Conservation (phyloP, 352 stramenopile genomes). For the Phytophthora fragariae region DNA sequence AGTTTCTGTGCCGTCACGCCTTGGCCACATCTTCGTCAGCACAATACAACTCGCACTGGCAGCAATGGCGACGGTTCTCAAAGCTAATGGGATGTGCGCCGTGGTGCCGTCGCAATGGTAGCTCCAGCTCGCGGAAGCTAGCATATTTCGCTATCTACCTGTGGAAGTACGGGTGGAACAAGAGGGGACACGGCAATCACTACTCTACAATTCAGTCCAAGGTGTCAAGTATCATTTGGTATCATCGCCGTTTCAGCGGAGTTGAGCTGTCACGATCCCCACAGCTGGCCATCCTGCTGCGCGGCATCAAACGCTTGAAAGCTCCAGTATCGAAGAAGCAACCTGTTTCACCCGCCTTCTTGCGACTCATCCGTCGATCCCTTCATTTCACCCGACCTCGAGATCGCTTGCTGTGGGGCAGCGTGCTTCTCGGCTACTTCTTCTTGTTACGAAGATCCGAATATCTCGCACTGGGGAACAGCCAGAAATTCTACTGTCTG, state of each 20-base stretch:
- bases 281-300: slow-evolving; percentile 9
- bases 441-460: slow-evolving; percentile 32
- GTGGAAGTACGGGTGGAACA: slow-evolving; percentile 28
- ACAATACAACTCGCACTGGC: slow-evolving; percentile 21
- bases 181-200: slow-evolving; percentile 12
- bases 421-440: slow-evolving; percentile 32
- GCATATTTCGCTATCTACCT: slow-evolving; percentile 26
- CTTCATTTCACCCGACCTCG: slow-evolving; percentile 1
- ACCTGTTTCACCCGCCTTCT: slow-evolving; percentile 26
- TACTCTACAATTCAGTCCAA: slow-evolving; percentile 32
- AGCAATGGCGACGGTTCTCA: slow-evolving; percentile 23
- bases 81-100: slow-evolving; percentile 26
- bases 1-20: slow-evolving; percentile 6
- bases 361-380: not conserved
- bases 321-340: slow-evolving; percentile 20
- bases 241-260: slow-evolving; percentile 13
- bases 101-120: slow-evolving; percentile 4
- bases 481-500: slow-evolving; percentile 15
- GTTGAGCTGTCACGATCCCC: not conserved
- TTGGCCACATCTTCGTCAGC: slow-evolving; percentile 21
- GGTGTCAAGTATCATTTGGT: slow-evolving; percentile 25
- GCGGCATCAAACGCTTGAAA: slow-evolving; percentile 24
- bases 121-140: not conserved
- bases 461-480: slow-evolving; percentile 8
- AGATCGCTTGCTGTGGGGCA: slow-evolving; percentile 27